Percentiles rank a stretch among this genome's conserved stretches.
phyloP scores from a whole-genome alignment of 139 green algal species.

The Chlorella vulgaris region DNA sequence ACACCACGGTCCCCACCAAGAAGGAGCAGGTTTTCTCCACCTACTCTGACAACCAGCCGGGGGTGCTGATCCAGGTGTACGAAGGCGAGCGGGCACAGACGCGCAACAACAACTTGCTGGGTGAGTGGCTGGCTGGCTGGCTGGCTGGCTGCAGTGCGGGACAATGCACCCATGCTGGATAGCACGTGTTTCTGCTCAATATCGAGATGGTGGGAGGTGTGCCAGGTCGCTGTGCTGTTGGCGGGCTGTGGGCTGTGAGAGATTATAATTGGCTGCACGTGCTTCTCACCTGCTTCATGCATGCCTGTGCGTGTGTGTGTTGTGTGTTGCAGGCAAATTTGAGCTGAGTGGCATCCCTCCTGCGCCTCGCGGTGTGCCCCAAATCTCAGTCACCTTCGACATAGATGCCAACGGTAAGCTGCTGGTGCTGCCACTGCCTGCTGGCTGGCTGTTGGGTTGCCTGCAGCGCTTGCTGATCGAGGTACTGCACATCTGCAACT shows the following conservation, averaged over 20 bases:
- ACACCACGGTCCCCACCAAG: conserved; percentile 99
- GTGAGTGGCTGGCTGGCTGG: not conserved
- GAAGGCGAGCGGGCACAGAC: conserved; percentile 89
- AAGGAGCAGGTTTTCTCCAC: conserved; percentile 99
- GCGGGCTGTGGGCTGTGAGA: no score
- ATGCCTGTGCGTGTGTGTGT: not conserved
- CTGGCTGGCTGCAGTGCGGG: not conserved
- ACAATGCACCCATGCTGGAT: no score
- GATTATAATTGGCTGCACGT: not conserved
- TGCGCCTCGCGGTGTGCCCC: conserved; percentile 94
- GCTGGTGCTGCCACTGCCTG: not conserved
- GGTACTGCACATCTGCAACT: not conserved
- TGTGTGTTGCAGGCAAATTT: conserved; percentile 85
- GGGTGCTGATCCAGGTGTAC: conserved; percentile 93
- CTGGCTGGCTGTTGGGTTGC: not conserved
- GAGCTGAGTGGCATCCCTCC: conserved; percentile 97
- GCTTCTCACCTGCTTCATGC: not conserved
- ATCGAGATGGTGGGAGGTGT: no score
- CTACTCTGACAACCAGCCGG: conserved; percentile 98
- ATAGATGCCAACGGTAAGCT: conserved; percentile 94
- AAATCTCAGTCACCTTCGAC: conserved; percentile 98
- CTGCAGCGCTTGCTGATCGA: not conserved
- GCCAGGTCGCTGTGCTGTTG: no score
- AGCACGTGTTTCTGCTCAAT: no score
- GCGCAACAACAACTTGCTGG: conserved; percentile 86